Percentiles rank a stretch among this genome's conserved stretches.
Conservation (phyloP, 2,329 filamentous ascomycete species). For the Achaetomium macrosporum region DNA sequence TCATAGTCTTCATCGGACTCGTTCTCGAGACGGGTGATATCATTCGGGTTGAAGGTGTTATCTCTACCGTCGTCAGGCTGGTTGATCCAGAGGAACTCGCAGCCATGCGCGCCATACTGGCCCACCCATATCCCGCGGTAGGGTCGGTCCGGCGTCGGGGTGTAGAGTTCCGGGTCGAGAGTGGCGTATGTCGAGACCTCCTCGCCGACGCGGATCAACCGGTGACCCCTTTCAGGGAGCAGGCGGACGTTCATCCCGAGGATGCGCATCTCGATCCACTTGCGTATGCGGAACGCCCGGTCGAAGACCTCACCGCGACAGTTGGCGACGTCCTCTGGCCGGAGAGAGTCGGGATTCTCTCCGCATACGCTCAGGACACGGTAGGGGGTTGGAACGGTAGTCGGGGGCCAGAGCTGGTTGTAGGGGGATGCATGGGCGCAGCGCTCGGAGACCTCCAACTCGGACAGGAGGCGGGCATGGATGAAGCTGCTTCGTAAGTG, state of each 20-base stretch:
- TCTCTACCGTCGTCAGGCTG: conserved; percentile 59
- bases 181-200: conserved; percentile 62
- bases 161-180: conserved; percentile 68
- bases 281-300: conserved; percentile 65
- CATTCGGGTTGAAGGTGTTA: conserved; percentile 33
- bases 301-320: conserved; percentile 57
- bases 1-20: conserved; percentile 22
- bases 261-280: conserved; percentile 64
- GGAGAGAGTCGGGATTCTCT: conserved; percentile 24
- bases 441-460: conserved; percentile 32
- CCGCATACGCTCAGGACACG: conserved; percentile 39
- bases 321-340: conserved; percentile 36
- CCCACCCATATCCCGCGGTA: conserved; percentile 91
- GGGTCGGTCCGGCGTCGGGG: conserved; percentile 70
- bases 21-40: conserved; percentile 35
- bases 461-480: conserved; percentile 42
- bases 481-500: conserved; percentile 62
- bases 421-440: conserved; percentile 36
- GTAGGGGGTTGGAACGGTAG: conserved; percentile 57
- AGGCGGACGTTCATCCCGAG: background rate
- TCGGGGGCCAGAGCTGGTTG: conserved; percentile 68
- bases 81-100: conserved; percentile 77
- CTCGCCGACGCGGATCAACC: conserved; percentile 43
- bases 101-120: conserved; percentile 82
- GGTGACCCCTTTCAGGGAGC: conserved; percentile 1